A percentile compares a stretch with the other conserved stretches of the same genome.
Evolutionary conservation across 345 rosid genomes (phyloP).

Genomic region (Anastatica hierochuntica): DNA sequence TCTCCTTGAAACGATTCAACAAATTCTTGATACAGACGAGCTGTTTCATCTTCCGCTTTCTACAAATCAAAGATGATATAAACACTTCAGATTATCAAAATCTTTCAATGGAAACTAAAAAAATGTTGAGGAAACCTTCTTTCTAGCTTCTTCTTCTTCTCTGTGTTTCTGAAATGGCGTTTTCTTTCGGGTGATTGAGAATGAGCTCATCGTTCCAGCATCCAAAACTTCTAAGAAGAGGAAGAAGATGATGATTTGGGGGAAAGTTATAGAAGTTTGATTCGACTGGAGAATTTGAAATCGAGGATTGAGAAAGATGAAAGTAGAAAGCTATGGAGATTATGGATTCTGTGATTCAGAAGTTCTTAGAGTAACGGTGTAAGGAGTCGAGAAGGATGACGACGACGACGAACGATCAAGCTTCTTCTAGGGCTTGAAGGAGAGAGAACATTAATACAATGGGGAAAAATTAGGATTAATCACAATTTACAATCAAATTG

Average conservation of each 20-base stretch:
- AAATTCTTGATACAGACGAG: slow-evolving; percentile 85
- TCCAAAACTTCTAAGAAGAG: neutral
- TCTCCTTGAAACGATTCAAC: slow-evolving; percentile 95
- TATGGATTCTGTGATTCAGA: slow-evolving; percentile 4
- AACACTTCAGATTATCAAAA: neutral
- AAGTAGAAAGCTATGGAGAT: neutral
- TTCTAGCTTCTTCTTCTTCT: slow-evolving; percentile 96
- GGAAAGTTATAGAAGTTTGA: neutral
- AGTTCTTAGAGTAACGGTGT: no score
- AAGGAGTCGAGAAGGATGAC: no score
- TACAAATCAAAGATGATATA: slow-evolving; percentile 9
- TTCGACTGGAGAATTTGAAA: neutral
- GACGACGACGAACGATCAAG: no score
- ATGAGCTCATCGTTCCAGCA: slow-evolving; percentile 58
- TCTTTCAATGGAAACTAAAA: neutral
- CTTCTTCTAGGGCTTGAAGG: no score
- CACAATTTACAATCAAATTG: no score
- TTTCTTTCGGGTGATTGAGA: slow-evolving; percentile 87
- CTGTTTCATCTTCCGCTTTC: slow-evolving; percentile 97
- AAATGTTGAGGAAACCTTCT: no score
- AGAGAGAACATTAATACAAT: no score
- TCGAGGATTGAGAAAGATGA: neutral
- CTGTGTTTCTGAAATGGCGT: slow-evolving; percentile 97
- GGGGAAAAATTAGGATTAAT: no score
- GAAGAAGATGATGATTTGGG: neutral